Base-by-base conservation (phyloP, 2,329 filamentous ascomycete species). In the Dactylonectria macrodidyma region DNA sequence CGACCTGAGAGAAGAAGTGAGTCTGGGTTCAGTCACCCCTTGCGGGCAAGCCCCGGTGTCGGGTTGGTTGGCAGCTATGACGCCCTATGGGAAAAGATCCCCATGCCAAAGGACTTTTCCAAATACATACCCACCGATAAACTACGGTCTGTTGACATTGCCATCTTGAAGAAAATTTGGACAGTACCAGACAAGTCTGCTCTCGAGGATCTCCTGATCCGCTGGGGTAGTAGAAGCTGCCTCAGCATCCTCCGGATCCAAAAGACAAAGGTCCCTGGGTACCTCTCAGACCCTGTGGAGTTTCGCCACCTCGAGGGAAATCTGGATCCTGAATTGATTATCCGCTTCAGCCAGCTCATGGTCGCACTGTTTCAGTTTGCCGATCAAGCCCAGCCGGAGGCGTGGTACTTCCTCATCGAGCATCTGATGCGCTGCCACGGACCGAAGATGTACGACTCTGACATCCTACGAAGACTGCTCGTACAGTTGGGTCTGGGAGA, bases 301-400 rank as follows among this genome's bases (percentile, higher is more conserved):
- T 73, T 74, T 22, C 72, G 73, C 5, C 24, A 68, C 48, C 61
- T 72, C 11, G 67, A 74, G 56, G 67, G 69, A n/a, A 72, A 58
- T 38, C 24, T 75, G 16, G 59, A 73, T 46, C 71, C 73, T 3
- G 71, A 59, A 3, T 52, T 71, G 47, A 61, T 75, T 26, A 30
- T 74, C 12, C 69, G 63, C 26, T 74, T 68, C 68, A 56, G 62
- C 7, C 69, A 75, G 19, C 65, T 75, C 7, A 61, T 71, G 51
- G 41, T 67, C 22, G 62, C 72, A 14, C 61, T 73, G 6, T 73
- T 73, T 36, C 66, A 70, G 26, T 75, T 75, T 41, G 71, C 63
- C 6, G 72, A 75, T 33, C 16, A 59, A 16, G 71, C 72, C 30
- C 44, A 56, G 16, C 65, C 69, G 3, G 12, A 62, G 8, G 63